Percentiles rank a stretch among this genome's conserved stretches.
Conservation (phyloP, 768 basidiomycete species). For the Russula ochroleuca region DNA sequence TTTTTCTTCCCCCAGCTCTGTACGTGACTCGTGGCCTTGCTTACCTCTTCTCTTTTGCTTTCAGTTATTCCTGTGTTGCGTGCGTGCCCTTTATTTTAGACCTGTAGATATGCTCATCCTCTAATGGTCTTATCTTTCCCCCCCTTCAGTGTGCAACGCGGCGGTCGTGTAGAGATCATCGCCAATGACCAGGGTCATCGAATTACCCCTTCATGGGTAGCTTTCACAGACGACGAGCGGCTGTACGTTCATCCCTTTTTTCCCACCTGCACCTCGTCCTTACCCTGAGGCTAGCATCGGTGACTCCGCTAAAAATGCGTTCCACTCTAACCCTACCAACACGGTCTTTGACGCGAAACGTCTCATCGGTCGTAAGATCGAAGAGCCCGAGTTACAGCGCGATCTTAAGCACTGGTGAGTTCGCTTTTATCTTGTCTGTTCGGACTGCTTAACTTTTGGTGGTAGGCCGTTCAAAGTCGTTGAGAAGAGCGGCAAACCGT, state of each 20-base stretch:
- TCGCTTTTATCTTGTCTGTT: background rate
- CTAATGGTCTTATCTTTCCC: background rate
- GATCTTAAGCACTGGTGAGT: constrained; percentile 79
- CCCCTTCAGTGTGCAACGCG: constrained; percentile 34
- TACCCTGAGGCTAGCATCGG: constrained; percentile 54
- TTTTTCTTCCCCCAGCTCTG: background rate
- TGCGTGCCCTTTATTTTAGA: constrained; percentile 38
- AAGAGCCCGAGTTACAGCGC: constrained; percentile 73
- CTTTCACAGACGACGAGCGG: constrained; percentile 56
- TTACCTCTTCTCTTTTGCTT: constrained; percentile 31
- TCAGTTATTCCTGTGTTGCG: constrained; percentile 94
- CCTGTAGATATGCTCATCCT: constrained; percentile 37
- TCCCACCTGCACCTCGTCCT: background rate
- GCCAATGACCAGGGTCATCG: constrained; percentile 55
- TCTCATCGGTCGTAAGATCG: constrained; percentile 82
- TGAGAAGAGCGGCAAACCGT: constrained; percentile 78
- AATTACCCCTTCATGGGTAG: constrained; percentile 61
- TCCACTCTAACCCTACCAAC: constrained; percentile 85
- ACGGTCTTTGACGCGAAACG: constrained; percentile 97
- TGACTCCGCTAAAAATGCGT: constrained; percentile 95
- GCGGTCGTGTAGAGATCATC: constrained; percentile 57
- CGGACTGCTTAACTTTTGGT: background rate
- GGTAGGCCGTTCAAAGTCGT: constrained; percentile 64
- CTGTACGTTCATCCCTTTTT: constrained; percentile 35
- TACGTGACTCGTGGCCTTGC: constrained; percentile 4